These are phyloP conservation scores for Ceratobasidium sp. DNA, from an alignment of 1,284 basidiomycete species.

Conservation along the genomic window DNA sequence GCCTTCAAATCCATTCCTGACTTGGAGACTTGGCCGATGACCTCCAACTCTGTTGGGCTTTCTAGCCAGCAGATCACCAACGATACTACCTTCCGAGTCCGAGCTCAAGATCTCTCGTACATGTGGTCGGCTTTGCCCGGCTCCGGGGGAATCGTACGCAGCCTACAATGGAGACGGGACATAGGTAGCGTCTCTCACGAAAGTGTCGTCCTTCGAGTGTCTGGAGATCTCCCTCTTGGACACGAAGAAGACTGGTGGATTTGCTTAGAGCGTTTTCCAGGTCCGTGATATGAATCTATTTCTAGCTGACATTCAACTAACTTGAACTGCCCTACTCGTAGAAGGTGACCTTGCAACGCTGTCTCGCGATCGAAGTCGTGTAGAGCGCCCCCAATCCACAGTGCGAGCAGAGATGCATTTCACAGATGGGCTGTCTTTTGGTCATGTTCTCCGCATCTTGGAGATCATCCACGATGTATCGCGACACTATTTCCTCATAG, in stretches of 20 bases:
- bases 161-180: conserved; percentile 20
- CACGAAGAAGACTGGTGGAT: conserved; percentile 24
- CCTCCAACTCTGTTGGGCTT: conserved; percentile 20
- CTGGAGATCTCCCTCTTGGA: not conserved
- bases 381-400: conserved; percentile 1
- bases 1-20: conserved; percentile 25
- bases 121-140: conserved; percentile 33
- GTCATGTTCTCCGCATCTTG: conserved; percentile 24
- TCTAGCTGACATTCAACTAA: not conserved
- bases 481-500: conserved; percentile 21
- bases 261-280: conserved; percentile 26
- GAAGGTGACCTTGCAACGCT: conserved; percentile 31
- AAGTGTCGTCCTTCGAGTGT: conserved; percentile 30
- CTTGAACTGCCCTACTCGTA: not conserved
- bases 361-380: not conserved
- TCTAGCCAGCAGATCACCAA: not conserved
- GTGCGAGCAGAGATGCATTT: conserved; percentile 20
- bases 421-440: conserved; percentile 7
- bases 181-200: conserved; percentile 19
- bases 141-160: conserved; percentile 18
- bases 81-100: not conserved
- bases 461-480: conserved; percentile 31
- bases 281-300: not conserved
- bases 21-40: conserved; percentile 36
- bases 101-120: not conserved